phyloP scores from a whole-genome alignment of 306 rosid genomes.

The Castanospermum australe region DNA sequence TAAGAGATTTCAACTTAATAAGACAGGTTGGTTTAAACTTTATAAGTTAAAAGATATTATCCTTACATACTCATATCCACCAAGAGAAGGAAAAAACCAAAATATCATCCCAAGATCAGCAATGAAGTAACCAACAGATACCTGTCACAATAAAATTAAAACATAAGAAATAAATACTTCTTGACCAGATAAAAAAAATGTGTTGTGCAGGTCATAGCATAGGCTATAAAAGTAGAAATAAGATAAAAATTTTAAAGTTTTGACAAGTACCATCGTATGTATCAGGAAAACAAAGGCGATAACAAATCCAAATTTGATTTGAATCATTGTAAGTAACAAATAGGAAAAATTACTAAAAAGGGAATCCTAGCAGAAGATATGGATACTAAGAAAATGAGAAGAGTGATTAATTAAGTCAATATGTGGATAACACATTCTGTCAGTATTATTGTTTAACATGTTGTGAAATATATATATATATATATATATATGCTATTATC shows the following conservation, averaged over 20 bases:
- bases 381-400: not conserved
- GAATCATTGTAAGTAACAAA: not conserved
- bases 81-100: slow-evolving; percentile 88
- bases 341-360: not conserved
- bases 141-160: slow-evolving; percentile 48
- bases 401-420: no score
- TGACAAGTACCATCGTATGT: not conserved
- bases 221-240: not conserved
- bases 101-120: slow-evolving; percentile 86
- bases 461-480: not conserved
- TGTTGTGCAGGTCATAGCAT: not conserved
- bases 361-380: not conserved
- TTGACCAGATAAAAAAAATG: slow-evolving; percentile 16
- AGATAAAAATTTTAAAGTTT: not conserved
- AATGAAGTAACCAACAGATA: slow-evolving; percentile 89
- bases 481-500: no score
- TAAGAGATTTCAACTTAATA: slow-evolving; percentile 18
- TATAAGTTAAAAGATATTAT: slow-evolving; percentile 29
- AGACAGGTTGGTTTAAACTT: slow-evolving; percentile 1
- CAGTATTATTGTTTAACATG: not conserved
- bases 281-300: slow-evolving; percentile 1
- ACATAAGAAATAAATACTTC: slow-evolving; percentile 14
- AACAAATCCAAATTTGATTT: not conserved
- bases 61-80: slow-evolving; percentile 99
- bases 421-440: not conserved